Conservation (phyloP, 176 grass and related monocot genomes). For the Pharus latifolius region DNA sequence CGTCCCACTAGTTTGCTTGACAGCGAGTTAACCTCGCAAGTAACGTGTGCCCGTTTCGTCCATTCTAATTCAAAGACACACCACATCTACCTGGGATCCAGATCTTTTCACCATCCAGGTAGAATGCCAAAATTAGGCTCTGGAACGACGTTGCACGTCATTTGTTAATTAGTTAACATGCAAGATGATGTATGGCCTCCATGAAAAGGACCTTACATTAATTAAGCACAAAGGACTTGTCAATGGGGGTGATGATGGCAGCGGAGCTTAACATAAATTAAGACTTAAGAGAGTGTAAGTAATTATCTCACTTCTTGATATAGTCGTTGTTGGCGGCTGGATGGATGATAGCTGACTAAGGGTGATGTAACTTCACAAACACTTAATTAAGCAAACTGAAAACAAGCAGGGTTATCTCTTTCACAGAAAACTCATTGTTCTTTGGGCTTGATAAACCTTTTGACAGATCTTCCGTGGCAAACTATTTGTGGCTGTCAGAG, state of each 20-base stretch:
- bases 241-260: background rate
- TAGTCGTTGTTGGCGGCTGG: conserved; percentile 14
- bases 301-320: background rate
- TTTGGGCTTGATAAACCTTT: conserved; percentile 10
- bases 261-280: conserved; percentile 13
- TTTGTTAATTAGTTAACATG: background rate
- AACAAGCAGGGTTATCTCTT: conserved; percentile 1
- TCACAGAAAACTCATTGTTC: background rate
- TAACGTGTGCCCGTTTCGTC: background rate
- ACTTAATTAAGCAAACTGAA: conserved; percentile 2
- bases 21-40: background rate
- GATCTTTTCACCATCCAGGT: conserved; percentile 28
- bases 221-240: conserved; percentile 3
- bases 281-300: background rate
- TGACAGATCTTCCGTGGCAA: background rate
- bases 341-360: background rate
- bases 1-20: background rate
- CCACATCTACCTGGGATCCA: background rate
- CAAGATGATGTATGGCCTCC: background rate
- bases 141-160: background rate
- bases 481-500: too few species aligned
- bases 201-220: conserved; percentile 23
- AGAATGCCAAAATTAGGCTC: background rate
- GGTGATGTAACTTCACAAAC: conserved; percentile 20
- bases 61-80: background rate